These are phyloP conservation scores for Geotrichum cucujoidarum DNA, from an alignment of 1,139 yeast species.

Conservation along the genomic window DNA sequence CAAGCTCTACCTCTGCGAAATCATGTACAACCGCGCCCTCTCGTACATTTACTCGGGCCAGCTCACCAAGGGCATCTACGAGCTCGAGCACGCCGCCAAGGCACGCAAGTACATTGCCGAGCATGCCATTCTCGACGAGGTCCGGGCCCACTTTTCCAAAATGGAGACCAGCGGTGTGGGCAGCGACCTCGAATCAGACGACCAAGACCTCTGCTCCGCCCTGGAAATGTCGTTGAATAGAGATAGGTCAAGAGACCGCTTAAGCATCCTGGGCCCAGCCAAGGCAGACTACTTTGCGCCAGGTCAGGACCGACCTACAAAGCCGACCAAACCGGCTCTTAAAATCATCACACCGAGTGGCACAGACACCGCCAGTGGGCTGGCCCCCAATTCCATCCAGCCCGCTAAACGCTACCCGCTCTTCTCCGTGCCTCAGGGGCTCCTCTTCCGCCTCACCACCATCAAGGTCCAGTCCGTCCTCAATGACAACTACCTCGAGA, in stretches of 20 bases:
- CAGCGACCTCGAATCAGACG: not conserved
- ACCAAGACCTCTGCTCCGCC: slow-evolving; percentile 7
- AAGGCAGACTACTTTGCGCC: not conserved
- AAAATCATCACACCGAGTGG: not conserved
- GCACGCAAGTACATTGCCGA: slow-evolving; percentile 23
- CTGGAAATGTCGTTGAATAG: slow-evolving; percentile 13
- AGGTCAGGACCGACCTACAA: not conserved
- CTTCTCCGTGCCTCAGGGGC: slow-evolving; percentile 20
- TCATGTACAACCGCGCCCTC: slow-evolving; percentile 27
- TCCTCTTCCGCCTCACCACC: slow-evolving; percentile 16
- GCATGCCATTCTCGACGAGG: slow-evolving; percentile 27
- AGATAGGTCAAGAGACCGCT: slow-evolving; percentile 14
- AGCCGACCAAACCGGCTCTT: not conserved
- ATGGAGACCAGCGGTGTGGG: not conserved
- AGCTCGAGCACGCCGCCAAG: slow-evolving; percentile 23
- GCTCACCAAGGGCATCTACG: slow-evolving; percentile 22
- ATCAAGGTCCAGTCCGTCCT: slow-evolving; percentile 15
- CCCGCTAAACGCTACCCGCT: slow-evolving; percentile 15
- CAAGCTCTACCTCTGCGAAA: slow-evolving; percentile 27
- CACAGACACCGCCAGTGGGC: too few species aligned
- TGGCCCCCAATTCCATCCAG: not conserved
- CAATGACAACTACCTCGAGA: slow-evolving; percentile 8
- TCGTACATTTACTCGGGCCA: slow-evolving; percentile 25
- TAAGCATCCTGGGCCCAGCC: slow-evolving; percentile 19
- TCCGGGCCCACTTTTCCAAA: slow-evolving; percentile 20